Base-by-base conservation (phyloP, 257 asterid species). In the Parsonsia alboflavescens region DNA sequence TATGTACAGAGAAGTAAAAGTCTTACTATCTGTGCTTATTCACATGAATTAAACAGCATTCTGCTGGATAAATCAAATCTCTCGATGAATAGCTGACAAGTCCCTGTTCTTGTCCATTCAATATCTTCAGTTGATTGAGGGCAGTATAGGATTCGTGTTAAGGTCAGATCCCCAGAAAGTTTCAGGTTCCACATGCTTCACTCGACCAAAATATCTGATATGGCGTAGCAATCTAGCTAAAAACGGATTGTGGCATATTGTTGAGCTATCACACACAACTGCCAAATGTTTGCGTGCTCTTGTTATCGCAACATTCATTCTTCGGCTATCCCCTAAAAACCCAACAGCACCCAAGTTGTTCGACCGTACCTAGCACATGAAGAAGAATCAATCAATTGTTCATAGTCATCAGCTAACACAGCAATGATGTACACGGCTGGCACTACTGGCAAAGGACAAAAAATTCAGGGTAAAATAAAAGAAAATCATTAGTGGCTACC, bases 291-390 rank as follows among this genome's bases (percentile, higher is more conserved):
- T 94, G 67, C 97, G 91, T 21, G 98, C 95, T 84, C 98, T 86
- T 48, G 98, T 94, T 78, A 94, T 86, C 56, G 98, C 98, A 49
- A 93, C 98, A 68, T 93, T 93, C 96, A 91, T 93, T 71, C 98
- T 74, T 73, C 98, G 83, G 90, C 96, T 91, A 78, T 93, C 98
- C 70, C 98, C 98, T 81, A 93, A 75, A 77, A 93, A 93, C 71
- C 98, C 98, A 80, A 93, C 98, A n/a, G 98, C 98, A 49, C 98
- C 98, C 71, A 89, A 63, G 87, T 86, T 91, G 90, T 93, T 93
- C 22, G 98, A 93, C 10, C 98, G 98, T n/a, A 89, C 98, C 97
- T 93, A 78, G 36, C 73, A 74, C 36, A 45, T 21, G 33, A 72
- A 71, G 42, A 67, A 48, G 21, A 70, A 61, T 21, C 0, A n/a